Evolutionary conservation across 2,329 filamentous ascomycete species (phyloP), one percentile per base, ranked within the genome.

Genomic region (Fusarium illudens): DNA sequence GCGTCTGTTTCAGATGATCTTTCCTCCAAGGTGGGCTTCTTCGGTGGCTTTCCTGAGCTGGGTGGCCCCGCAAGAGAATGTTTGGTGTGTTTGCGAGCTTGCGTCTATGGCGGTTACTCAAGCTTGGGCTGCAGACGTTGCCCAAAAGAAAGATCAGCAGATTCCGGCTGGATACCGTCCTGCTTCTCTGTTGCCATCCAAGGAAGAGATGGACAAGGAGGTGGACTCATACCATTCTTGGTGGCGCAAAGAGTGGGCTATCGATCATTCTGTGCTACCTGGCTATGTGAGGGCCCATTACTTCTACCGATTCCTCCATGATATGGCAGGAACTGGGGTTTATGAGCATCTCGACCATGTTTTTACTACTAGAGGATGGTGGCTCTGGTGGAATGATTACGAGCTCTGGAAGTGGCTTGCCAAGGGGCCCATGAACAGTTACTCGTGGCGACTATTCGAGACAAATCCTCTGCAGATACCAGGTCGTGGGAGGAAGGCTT

Each of bases 51-150:
- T 57, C 13, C 27, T 50, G 3, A 57, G 54, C 4, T 57, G 54
- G 54, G 50, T 57, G 54, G 32, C 54, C 6, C 54, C 54, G 2
- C 54, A 57, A 6, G 54, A 57, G 42, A 57, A 57, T 30, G 42
- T 50, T 9, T 57, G 54, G 54, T 50, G 54, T 13, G 32, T 57
- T 3, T 37, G 20, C 2, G 54, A 57, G 19, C 54, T 57, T 11
- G 54, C 54, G 0, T 57, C 54, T 1, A 50, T 57, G 42, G 54
- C 54, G 3, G 42, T 57, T 17, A 25, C 54, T 1, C 54, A 57
- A 25, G 42, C 25, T 15, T 57, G 54, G 54, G 42, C 54, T 30
- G 54, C 54, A 4, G 54, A 50, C 0, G 6, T 36, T 12, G 11
- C 53, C 1, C 29, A 12, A 4, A 48, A 6, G 1, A 30, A 27